These are phyloP conservation scores for Hypoxylon subgilvum DNA, from an alignment of 495 filamentous ascomycete species.

Conservation along the genomic window DNA sequence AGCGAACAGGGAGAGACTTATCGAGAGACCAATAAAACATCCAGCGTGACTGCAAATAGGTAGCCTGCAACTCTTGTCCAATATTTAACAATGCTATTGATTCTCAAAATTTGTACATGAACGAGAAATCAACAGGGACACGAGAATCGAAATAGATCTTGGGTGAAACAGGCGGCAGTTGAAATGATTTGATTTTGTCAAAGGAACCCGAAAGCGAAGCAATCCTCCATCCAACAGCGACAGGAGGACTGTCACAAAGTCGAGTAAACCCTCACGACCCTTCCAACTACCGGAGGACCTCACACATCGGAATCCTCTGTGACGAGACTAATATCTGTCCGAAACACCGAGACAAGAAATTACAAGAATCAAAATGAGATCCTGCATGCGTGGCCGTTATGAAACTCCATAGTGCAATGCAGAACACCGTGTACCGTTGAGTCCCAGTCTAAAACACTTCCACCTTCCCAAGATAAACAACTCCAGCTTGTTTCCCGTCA, in stretches of 20 bases:
- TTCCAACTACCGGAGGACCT: constrained; percentile 46
- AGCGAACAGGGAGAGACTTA: constrained; percentile 23
- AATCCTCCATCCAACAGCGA: constrained; percentile 18
- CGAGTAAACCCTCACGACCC: constrained; percentile 28
- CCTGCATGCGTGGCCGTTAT: constrained; percentile 44
- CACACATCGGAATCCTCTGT: constrained; percentile 46
- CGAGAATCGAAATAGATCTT: constrained; percentile 39
- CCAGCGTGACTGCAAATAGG: constrained; percentile 30
- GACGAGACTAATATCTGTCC: constrained; percentile 27
- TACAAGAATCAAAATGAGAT: constrained; percentile 49
- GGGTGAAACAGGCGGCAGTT: constrained; percentile 38
- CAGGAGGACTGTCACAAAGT: constrained; percentile 18
- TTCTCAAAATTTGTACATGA: constrained; percentile 38
- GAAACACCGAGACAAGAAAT: constrained; percentile 46
- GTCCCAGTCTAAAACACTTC: constrained; percentile 40
- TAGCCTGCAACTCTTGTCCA: constrained; percentile 30
- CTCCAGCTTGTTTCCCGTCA: constrained; percentile 47
- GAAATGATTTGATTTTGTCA: constrained; percentile 44
- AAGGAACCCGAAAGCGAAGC: constrained; percentile 13
- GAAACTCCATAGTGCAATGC: constrained; percentile 50
- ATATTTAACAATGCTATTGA: constrained; percentile 32
- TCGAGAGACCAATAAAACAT: constrained; percentile 51
- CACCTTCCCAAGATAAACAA: constrained; percentile 28
- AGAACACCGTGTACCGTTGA: constrained; percentile 36
- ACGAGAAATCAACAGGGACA: constrained; percentile 31